phyloP scores from a whole-genome alignment of 768 basidiomycete genomes.

The Myochromella boudieri region DNA sequence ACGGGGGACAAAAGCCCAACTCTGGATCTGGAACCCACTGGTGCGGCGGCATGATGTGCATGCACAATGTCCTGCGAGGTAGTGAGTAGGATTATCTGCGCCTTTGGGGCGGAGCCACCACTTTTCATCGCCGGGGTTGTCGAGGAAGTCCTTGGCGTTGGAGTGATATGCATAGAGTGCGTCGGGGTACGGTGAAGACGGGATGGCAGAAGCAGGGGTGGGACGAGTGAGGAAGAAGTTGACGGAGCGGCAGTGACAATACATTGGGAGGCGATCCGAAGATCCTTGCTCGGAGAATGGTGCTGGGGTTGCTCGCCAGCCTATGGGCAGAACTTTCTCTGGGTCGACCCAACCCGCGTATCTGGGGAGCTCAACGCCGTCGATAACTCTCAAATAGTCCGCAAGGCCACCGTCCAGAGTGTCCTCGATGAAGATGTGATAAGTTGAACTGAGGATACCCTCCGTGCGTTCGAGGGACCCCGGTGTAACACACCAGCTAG shows the following conservation, averaged over 20 bases:
- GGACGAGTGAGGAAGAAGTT: slow-evolving; percentile 20
- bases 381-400: slow-evolving; percentile 10
- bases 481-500: slow-evolving; percentile 13
- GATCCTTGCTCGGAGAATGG: background rate
- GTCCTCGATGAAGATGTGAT: slow-evolving; percentile 18
- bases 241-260: slow-evolving; percentile 18
- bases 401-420: slow-evolving; percentile 21
- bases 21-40: slow-evolving; percentile 25
- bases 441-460: slow-evolving; percentile 7
- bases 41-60: slow-evolving; percentile 25
- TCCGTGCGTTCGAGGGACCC: slow-evolving; percentile 15
- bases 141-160: slow-evolving; percentile 6
- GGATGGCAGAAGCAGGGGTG: slow-evolving; percentile 10
- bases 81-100: slow-evolving; percentile 18
- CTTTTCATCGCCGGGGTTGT: slow-evolving; percentile 19
- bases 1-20: slow-evolving; percentile 23
- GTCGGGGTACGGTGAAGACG: slow-evolving; percentile 21
- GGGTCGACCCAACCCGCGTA: background rate
- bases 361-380: slow-evolving; percentile 13
- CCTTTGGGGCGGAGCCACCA: slow-evolving; percentile 26
- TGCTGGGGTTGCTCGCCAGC: slow-evolving; percentile 6
- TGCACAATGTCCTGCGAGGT: slow-evolving; percentile 25
- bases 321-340: slow-evolving; percentile 6
- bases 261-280: slow-evolving; percentile 9
- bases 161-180: slow-evolving; percentile 15